These are phyloP conservation scores for Arabidopsis arenosa DNA, from an alignment of 345 rosid genomes.

Conservation along the genomic window DNA sequence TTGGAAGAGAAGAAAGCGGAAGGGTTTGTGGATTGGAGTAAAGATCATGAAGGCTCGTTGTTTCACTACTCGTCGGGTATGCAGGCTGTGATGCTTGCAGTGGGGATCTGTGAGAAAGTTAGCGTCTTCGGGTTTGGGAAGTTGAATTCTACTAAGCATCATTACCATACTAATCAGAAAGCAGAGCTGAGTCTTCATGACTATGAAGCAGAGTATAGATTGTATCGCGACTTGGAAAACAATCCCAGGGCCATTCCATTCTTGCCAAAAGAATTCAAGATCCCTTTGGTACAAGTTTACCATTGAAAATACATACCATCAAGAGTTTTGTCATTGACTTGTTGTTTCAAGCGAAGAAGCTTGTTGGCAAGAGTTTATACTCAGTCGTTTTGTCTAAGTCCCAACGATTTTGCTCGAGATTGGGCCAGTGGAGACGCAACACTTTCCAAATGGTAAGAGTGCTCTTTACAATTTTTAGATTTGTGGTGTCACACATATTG, in stretches of 20 bases:
- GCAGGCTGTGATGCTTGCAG: constrained; percentile 86
- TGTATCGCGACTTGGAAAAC: constrained; percentile 65
- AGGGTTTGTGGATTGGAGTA: constrained; percentile 66
- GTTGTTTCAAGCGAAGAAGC: constrained; percentile 16
- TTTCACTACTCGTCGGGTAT: constrained; percentile 96
- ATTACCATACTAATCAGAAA: constrained; percentile 90
- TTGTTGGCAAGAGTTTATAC: constrained; percentile 12
- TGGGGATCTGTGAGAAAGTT: constrained; percentile 80
- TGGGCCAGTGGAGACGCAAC: background rate
- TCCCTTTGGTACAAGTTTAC: constrained; percentile 70
- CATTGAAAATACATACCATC: constrained; percentile 47
- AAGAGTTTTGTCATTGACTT: constrained; percentile 25
- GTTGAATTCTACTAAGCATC: constrained; percentile 66
- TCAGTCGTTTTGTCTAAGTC: constrained; percentile 9
- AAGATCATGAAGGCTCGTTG: constrained; percentile 70
- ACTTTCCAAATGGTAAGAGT: constrained; percentile 14
- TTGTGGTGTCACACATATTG: constrained; percentile 9
- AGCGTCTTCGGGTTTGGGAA: constrained; percentile 92
- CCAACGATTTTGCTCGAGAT: constrained; percentile 19
- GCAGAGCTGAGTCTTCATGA: constrained; percentile 83
- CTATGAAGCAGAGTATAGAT: constrained; percentile 78
- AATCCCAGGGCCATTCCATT: constrained; percentile 73
- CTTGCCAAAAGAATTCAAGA: constrained; percentile 61
- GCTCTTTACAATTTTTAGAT: constrained; percentile 8
- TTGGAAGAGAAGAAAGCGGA: constrained; percentile 53